These are phyloP conservation scores for Akanthomyces uredinophilus DNA, from an alignment of 2,329 filamentous ascomycete genomes.

Conservation along the genomic window DNA sequence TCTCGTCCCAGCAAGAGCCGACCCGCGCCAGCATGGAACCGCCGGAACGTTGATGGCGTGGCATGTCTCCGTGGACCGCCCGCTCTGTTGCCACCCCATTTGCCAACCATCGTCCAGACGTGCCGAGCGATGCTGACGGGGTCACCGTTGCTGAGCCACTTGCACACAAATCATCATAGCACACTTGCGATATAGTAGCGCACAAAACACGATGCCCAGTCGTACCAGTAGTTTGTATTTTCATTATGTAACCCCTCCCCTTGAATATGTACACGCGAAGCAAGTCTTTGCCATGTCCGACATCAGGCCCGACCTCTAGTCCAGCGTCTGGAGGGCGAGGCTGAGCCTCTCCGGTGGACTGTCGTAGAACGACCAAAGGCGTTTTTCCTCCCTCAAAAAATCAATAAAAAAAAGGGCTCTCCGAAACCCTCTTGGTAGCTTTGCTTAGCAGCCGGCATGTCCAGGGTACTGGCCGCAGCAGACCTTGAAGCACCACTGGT, in stretches of 20 bases:
- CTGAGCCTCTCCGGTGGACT: neutral
- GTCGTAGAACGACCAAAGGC: neutral
- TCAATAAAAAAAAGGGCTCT: neutral
- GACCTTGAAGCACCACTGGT: slow-evolving; percentile 8
- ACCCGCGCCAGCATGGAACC: neutral
- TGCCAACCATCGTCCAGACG: neutral
- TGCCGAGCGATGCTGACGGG: neutral
- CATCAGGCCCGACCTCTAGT: neutral
- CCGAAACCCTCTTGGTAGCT: neutral
- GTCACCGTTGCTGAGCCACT: neutral
- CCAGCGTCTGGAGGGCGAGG: neutral
- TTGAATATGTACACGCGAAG: neutral
- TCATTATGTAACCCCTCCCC: neutral
- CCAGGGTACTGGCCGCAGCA: slow-evolving; percentile 1
- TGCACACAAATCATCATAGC: neutral
- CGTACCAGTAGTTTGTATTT: neutral
- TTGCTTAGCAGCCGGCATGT: neutral
- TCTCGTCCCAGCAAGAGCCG: neutral
- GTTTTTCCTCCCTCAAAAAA: neutral
- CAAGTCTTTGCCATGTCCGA: neutral
- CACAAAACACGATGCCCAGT: neutral
- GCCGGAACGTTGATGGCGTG: neutral
- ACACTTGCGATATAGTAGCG: neutral
- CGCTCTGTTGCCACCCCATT: neutral
- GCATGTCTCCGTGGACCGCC: too few species aligned